A percentile compares a stretch with the other conserved stretches of the same genome.
Conservation (phyloP, 75 land plant species). For the Sequoiadendron giganteum region DNA sequence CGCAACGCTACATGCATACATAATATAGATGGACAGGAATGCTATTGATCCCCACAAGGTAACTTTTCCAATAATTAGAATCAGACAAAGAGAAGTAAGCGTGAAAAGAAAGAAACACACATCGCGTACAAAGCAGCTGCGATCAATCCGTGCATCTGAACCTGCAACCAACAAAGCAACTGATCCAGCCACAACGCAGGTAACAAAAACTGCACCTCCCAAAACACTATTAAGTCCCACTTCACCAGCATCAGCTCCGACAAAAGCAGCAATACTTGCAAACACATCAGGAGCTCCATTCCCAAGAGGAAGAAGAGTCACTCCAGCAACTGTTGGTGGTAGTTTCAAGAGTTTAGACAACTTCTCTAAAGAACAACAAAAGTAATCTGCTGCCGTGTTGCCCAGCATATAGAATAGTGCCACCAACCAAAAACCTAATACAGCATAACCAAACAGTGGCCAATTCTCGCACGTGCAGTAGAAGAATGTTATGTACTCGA, state of each 20-base stretch:
- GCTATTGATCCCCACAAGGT: conserved; percentile 55
- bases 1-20: conserved; percentile 75
- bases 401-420: conserved; percentile 84
- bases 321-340: conserved; percentile 92
- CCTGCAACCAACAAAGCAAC: conserved; percentile 59
- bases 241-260: conserved; percentile 69
- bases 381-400: conserved; percentile 89
- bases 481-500: conserved; percentile 68
- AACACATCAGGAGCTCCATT: conserved; percentile 97
- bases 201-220: conserved; percentile 84
- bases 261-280: conserved; percentile 89
- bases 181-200: conserved; percentile 72
- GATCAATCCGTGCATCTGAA: conserved; percentile 49
- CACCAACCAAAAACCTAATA: conserved; percentile 57
- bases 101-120: conserved; percentile 66
- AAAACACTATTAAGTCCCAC: conserved; percentile 89
- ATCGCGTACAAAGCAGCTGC: conserved; percentile 69
- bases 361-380: conserved; percentile 77
- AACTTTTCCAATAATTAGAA: conserved; percentile 58
- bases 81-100: conserved; percentile 37
- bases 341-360: conserved; percentile 61
- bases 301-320: conserved; percentile 79
- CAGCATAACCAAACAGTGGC: conserved; percentile 44
- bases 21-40: conserved; percentile 63
- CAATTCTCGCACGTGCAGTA: conserved; percentile 55